Conservation (phyloP, 2,329 filamentous ascomycete species). For the Colletotrichum kahawae region DNA sequence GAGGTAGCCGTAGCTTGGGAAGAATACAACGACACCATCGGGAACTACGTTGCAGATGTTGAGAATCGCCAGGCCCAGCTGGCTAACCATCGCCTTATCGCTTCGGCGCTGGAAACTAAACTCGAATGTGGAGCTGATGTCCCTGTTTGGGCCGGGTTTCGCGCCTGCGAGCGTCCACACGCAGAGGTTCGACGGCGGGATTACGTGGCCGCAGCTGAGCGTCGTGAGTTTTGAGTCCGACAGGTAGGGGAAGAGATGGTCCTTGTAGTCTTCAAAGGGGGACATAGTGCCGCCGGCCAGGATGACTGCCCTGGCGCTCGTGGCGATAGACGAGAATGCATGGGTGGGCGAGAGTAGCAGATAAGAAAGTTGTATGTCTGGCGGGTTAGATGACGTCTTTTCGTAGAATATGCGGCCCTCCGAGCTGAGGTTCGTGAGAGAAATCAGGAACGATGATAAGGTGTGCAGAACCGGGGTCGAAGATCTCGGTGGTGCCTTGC, state of each 20-base stretch:
- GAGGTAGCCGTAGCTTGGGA: slow-evolving; percentile 92
- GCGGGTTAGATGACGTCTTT: slow-evolving; percentile 37
- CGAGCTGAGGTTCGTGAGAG: slow-evolving; percentile 83
- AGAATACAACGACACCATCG: slow-evolving; percentile 92
- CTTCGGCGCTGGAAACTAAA: slow-evolving; percentile 85
- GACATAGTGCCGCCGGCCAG: slow-evolving; percentile 98
- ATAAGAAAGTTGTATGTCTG: slow-evolving; percentile 74
- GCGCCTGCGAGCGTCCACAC: slow-evolving; percentile 71
- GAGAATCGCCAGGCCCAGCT: slow-evolving; percentile 76
- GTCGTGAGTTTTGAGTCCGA: slow-evolving; percentile 69
- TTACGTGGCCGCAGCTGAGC: slow-evolving; percentile 93
- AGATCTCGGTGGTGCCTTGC: slow-evolving; percentile 34
- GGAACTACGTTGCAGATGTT: slow-evolving; percentile 77
- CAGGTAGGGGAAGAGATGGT: slow-evolving; percentile 84
- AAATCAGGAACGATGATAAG: slow-evolving; percentile 69
- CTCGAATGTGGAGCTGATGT: slow-evolving; percentile 65
- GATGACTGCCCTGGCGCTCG: slow-evolving; percentile 84
- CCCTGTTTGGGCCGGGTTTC: slow-evolving; percentile 31
- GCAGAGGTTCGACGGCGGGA: slow-evolving; percentile 80
- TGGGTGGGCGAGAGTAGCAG: slow-evolving; percentile 89
- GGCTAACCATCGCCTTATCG: slow-evolving; percentile 70
- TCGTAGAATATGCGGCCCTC: slow-evolving; percentile 72
- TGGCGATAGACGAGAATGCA: slow-evolving; percentile 87
- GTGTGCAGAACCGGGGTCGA: slow-evolving; percentile 59
- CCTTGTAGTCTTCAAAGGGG: slow-evolving; percentile 87